These are phyloP conservation scores for Trichosporon coremiiforme DNA, from an alignment of 1,284 basidiomycete genomes.

Conservation along the genomic window DNA sequence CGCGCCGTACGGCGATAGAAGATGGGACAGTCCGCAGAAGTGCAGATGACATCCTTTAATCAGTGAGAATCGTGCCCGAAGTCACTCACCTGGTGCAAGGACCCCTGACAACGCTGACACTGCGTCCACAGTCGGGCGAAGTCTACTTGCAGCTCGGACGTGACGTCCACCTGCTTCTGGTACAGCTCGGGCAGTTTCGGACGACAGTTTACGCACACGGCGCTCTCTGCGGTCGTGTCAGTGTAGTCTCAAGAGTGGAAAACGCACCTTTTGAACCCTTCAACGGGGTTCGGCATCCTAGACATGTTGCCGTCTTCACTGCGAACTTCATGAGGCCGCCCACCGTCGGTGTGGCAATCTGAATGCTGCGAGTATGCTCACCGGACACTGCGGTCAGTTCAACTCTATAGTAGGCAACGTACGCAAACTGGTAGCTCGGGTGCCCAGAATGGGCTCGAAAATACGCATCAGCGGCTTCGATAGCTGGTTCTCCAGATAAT, in stretches of 20 bases:
- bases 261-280: slow-evolving; percentile 67
- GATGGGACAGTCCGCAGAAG: slow-evolving; percentile 95
- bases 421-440: slow-evolving; percentile 81
- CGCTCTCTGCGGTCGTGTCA: slow-evolving; percentile 65
- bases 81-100: slow-evolving; percentile 76
- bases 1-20: slow-evolving; percentile 97
- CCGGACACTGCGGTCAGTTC: slow-evolving; percentile 69
- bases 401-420: slow-evolving; percentile 48
- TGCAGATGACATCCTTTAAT: slow-evolving; percentile 85
- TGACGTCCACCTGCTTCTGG: slow-evolving; percentile 73
- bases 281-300: slow-evolving; percentile 88
- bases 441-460: slow-evolving; percentile 94
- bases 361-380: slow-evolving; percentile 88
- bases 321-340: slow-evolving; percentile 97
- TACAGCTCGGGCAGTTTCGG: slow-evolving; percentile 82
- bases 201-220: slow-evolving; percentile 89
- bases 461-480: slow-evolving; percentile 94
- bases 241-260: slow-evolving; percentile 19
- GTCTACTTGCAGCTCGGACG: slow-evolving; percentile 79
- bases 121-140: slow-evolving; percentile 96
- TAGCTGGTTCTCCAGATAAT: slow-evolving; percentile 94
- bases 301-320: slow-evolving; percentile 86
- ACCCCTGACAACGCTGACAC: slow-evolving; percentile 94
- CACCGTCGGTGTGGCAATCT: slow-evolving; percentile 89
- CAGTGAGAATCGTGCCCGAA: neutral